phyloP scores from a whole-genome alignment of 2,329 filamentous ascomycete species.

The Polytolypa hystricis region DNA sequence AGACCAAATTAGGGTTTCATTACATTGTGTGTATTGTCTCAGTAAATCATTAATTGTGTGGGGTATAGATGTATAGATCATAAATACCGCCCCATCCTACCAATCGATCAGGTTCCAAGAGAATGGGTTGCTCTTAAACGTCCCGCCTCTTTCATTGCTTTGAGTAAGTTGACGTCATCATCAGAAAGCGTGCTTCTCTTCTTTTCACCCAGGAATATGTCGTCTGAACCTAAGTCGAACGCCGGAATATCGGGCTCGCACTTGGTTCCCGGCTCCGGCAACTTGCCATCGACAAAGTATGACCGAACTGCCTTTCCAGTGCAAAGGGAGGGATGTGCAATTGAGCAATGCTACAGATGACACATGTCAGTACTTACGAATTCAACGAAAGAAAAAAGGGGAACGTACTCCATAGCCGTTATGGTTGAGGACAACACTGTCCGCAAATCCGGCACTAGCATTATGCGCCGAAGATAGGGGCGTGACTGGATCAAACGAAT shows the following conservation, averaged over 20 bases:
- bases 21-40: too few species aligned
- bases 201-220: neutral
- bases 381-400: too few species aligned
- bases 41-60: too few species aligned
- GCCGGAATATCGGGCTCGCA: slow-evolving; percentile 17
- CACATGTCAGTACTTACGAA: neutral
- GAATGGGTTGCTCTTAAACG: too few species aligned
- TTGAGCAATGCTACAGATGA: neutral
- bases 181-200: neutral
- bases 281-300: slow-evolving; percentile 26
- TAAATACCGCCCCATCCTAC: too few species aligned
- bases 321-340: slow-evolving; percentile 22
- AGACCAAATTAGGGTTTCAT: too few species aligned
- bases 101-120: too few species aligned
- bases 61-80: too few species aligned
- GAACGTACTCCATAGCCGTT: slow-evolving; percentile 16
- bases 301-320: slow-evolving; percentile 16
- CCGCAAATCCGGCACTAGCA: slow-evolving; percentile 15
- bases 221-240: too few species aligned
- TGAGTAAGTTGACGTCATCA: neutral
- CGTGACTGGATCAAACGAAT: slow-evolving; percentile 16
- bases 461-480: slow-evolving; percentile 15
- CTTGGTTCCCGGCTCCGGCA: slow-evolving; percentile 22
- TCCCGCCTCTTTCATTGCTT: too few species aligned
- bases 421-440: slow-evolving; percentile 17